phyloP scores from a whole-genome alignment of 306 rosid species.

The Argentina anserina region DNA sequence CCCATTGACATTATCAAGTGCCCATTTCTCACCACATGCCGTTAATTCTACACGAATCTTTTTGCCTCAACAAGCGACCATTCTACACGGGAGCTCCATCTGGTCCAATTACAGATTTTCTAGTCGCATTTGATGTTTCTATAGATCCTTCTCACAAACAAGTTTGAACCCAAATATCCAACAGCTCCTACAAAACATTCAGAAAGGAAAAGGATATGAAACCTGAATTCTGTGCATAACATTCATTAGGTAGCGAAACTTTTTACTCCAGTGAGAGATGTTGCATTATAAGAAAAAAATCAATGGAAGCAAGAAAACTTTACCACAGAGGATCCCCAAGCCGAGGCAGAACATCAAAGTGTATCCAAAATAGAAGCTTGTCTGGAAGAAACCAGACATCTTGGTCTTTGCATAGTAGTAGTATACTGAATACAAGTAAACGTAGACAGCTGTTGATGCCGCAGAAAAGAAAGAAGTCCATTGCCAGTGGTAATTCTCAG shows the following conservation, averaged over 20 bases:
- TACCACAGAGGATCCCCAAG: conserved; percentile 95
- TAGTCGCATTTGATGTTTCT: conserved; percentile 98
- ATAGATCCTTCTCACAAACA: conserved; percentile 98
- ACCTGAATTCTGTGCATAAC: not conserved
- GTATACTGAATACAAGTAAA: conserved; percentile 87
- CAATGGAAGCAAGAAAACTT: conserved; percentile 24
- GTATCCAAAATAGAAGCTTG: conserved; percentile 98
- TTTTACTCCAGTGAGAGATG: not conserved
- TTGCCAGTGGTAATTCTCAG: conserved; percentile 99
- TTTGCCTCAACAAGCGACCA: conserved; percentile 23
- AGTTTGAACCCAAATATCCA: conserved; percentile 91
- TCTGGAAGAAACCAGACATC: conserved; percentile 99
- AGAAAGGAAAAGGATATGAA: conserved; percentile 13
- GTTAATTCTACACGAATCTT: conserved; percentile 43
- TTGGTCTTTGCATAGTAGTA: conserved; percentile 96
- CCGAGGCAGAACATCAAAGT: conserved; percentile 98
- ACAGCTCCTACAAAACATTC: conserved; percentile 72
- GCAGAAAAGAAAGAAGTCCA: conserved; percentile 99
- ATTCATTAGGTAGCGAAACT: not conserved
- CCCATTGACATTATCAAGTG: conserved; percentile 35
- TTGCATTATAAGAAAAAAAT: not conserved
- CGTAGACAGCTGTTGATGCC: conserved; percentile 93
- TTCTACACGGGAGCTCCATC: conserved; percentile 35
- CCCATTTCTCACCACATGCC: conserved; percentile 41
- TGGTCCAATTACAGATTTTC: conserved; percentile 38